A percentile compares a stretch with the other conserved stretches of the same genome.
Conservation (phyloP, 805 yeast genomes). For the Saturnispora kantuleensis region DNA sequence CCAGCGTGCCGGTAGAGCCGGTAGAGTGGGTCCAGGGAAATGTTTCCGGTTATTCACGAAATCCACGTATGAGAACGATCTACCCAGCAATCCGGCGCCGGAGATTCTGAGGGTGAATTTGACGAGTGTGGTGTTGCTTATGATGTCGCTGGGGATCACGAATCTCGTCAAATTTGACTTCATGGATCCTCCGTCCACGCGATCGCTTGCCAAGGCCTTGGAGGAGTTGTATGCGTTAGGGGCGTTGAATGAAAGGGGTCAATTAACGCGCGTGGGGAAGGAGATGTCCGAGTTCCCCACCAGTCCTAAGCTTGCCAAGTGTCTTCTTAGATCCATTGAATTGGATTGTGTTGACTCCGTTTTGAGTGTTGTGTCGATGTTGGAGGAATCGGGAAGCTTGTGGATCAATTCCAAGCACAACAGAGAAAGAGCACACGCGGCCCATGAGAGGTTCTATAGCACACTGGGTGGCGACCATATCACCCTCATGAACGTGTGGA, state of each 20-base stretch:
- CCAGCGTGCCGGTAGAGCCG: constrained; percentile 97
- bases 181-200: constrained; percentile 79
- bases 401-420: constrained; percentile 65
- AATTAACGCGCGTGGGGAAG: constrained; percentile 65
- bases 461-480: constrained; percentile 66
- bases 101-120: constrained; percentile 85
- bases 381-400: constrained; percentile 65
- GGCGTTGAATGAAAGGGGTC: constrained; percentile 74
- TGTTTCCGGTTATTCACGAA: constrained; percentile 86
- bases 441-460: constrained; percentile 44
- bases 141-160: constrained; percentile 76
- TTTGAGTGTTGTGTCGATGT: constrained; percentile 69
- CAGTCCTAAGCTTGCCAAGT: constrained; percentile 82
- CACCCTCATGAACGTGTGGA: constrained; percentile 61
- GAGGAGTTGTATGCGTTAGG: constrained; percentile 80
- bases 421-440: constrained; percentile 54
- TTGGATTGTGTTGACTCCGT: constrained; percentile 58
- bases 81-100: constrained; percentile 75
- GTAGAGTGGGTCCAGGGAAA: constrained; percentile 94
- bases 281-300: constrained; percentile 89
- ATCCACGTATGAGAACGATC: constrained; percentile 66
- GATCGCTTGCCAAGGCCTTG: constrained; percentile 61
- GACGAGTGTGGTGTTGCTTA: constrained; percentile 61
- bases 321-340: constrained; percentile 52
- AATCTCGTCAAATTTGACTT: constrained; percentile 80